phyloP scores from a whole-genome alignment of 1,139 yeast genomes.

The Wickerhamomyces sp. region DNA sequence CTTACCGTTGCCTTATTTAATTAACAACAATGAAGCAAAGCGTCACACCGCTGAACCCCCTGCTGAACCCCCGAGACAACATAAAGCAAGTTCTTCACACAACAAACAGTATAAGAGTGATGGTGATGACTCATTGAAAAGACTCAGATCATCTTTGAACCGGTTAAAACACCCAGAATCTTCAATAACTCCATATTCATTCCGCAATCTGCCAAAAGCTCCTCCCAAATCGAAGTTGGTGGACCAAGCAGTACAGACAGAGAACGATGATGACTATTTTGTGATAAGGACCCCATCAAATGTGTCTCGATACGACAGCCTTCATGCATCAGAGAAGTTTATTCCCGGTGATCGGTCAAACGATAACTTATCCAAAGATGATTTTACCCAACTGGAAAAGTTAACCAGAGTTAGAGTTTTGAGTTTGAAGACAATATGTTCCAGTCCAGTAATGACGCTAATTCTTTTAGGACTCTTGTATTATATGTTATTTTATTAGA shows the following conservation, averaged over 20 bases:
- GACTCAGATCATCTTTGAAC: background rate
- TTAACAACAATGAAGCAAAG: background rate
- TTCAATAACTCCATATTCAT: no score
- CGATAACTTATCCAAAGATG: background rate
- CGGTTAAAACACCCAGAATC: background rate
- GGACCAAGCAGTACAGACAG: slow-evolving; percentile 6
- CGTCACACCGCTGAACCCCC: background rate
- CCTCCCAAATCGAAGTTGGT: background rate
- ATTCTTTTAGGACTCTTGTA: background rate
- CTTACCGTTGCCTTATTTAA: slow-evolving; percentile 30
- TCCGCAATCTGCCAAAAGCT: no score
- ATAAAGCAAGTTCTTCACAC: no score
- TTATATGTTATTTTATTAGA: background rate
- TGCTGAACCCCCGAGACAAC: background rate
- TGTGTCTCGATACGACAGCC: background rate
- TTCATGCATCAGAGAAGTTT: background rate
- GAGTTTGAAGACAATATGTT: background rate
- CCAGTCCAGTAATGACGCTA: slow-evolving; percentile 2
- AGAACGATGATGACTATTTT: background rate
- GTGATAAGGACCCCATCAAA: background rate
- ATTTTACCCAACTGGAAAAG: background rate
- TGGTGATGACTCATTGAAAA: background rate
- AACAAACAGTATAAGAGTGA: background rate
- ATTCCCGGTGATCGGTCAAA: background rate
- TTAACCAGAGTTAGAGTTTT: background rate